Evolutionary conservation across 352 stramenopile genomes (phyloP), one percentile per base, ranked within the genome.

Genomic region (Phytophthora pluvialis): DNA sequence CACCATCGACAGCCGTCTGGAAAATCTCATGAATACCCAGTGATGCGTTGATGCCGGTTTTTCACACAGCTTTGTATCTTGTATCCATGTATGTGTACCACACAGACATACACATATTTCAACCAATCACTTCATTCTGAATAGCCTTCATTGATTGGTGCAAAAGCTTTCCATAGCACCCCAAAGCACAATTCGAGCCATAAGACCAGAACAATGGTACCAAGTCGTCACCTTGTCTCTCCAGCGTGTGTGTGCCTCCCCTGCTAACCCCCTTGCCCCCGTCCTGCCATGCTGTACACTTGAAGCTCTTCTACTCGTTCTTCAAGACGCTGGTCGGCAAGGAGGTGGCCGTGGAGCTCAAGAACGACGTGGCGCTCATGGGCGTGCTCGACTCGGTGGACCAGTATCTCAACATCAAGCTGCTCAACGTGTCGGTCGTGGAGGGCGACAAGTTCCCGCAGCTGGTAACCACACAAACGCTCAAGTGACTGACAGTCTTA

Each of bases 331-430:
- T 99, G 28, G 88, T 99, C 26, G 96, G 95, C 59, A 99, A 99
- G 74, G 93, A 99, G 61, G 90, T 99, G 33, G 95, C 94, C 5
- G 97, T 99, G 18, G 98, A 99, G 80, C 86, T 99, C 33, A 99
- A 99, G 84, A 99, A 99, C 74, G 97, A 99, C 71, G 92, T 99
- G 47, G 90, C 97, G 48, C 84, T 99, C 25, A 98, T 97, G 36
- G 96, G 96, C 32, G 98, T 87, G 33, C 81, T 99, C 26, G 94
- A 99, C 77, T 98, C 91, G 26, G 97, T 99, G 21, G 98, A 99
- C 78, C 98, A 99, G 83, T 99, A 99, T 80, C 86, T 99, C 16
- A 99, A 99, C 77, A 96, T 99, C 42, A 99, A 99, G 77, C 83
- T 99, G 16, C 84, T 92, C 47, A 95, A 98, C 55, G 94, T 99